Conservation (phyloP, 2,329 filamentous ascomycete species). For the Mycogone perniciosa region DNA sequence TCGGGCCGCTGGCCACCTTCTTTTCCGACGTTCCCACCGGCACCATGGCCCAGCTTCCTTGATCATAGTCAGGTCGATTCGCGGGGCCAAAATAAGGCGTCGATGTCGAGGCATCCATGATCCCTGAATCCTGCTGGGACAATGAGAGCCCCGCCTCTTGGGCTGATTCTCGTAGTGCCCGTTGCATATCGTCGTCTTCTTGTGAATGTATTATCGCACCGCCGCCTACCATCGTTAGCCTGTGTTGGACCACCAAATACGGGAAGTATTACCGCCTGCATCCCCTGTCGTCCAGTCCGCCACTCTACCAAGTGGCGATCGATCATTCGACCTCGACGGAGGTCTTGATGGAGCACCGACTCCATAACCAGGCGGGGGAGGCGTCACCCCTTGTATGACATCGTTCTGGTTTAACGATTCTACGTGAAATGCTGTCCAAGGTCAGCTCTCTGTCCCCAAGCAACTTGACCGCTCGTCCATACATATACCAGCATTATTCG, state of each 20-base stretch:
- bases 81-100: slow-evolving; percentile 54
- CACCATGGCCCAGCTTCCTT: slow-evolving; percentile 54
- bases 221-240: slow-evolving; percentile 27
- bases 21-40: slow-evolving; percentile 28
- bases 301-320: slow-evolving; percentile 49
- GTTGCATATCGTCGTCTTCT: slow-evolving; percentile 50
- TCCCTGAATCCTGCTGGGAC: slow-evolving; percentile 43
- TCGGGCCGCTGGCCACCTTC: slow-evolving; percentile 15
- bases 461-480: slow-evolving; percentile 16
- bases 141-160: slow-evolving; percentile 42
- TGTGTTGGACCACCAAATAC: slow-evolving; percentile 4
- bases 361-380: slow-evolving; percentile 34
- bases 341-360: slow-evolving; percentile 51
- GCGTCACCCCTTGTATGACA: slow-evolving; percentile 38
- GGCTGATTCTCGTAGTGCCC: slow-evolving; percentile 51
- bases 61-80: slow-evolving; percentile 48
- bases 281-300: slow-evolving; percentile 41
- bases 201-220: slow-evolving; percentile 33
- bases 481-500: slow-evolving; percentile 40
- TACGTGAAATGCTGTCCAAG: slow-evolving; percentile 46
- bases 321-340: slow-evolving; percentile 53
- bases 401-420: slow-evolving; percentile 43
- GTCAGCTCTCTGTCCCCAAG: slow-evolving; percentile 17
- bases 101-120: slow-evolving; percentile 34
- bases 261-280: slow-evolving; percentile 33